Base-by-base conservation (phyloP, 352 stramenopile species). In the Phytophthora macrochlamydospora region DNA sequence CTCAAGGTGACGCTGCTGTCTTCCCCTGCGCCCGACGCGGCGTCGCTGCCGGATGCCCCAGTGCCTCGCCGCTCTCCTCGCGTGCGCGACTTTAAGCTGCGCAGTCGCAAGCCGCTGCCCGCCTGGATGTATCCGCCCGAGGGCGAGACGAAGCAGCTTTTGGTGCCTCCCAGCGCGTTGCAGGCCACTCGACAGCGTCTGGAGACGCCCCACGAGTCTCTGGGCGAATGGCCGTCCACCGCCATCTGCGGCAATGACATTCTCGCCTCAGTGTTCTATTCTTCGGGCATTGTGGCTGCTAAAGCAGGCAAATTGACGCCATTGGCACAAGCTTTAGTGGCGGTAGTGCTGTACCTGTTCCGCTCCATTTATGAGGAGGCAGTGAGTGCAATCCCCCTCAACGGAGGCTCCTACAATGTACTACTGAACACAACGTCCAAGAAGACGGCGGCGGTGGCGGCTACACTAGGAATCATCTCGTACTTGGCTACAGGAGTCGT, bases 221-320 rank as follows among this genome's bases (percentile, higher is more conserved):
- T 97, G 29, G 69, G 78, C 31, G 83, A 97, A 72, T 96, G 90
- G 78, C 81, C 83, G 32, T 91, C 92, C 12, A 98, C 92, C 4
- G 87, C 87, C 35, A 98, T 98, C 57, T 96, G 86, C 56, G 93
- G 93, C 11, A 98, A 98, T 59, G 92, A 98, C 52, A 96, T 98
- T 58, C 63, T 97, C n/a, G 87, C 83, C 40, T 96, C 84, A 55
- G 91, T 90, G 29, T 78, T 97, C 18, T 97, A 97, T 62, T 91
- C 83, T 24, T 83, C 83, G 12, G 82, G 80, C 14, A 87, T 91
- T 14, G 82, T 91, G 40, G 77, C 84, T 9, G 72, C 74, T 2
- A 90, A 87, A 60, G 88, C 90, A 4, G 91, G 90, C 7, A 95
- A 92, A 71, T 69, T 98, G 30, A 93, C 88, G 42, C 93, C 93